These are phyloP conservation scores for Diplodia sapinea DNA, from an alignment of 2,329 filamentous ascomycete genomes.

Conservation along the genomic window DNA sequence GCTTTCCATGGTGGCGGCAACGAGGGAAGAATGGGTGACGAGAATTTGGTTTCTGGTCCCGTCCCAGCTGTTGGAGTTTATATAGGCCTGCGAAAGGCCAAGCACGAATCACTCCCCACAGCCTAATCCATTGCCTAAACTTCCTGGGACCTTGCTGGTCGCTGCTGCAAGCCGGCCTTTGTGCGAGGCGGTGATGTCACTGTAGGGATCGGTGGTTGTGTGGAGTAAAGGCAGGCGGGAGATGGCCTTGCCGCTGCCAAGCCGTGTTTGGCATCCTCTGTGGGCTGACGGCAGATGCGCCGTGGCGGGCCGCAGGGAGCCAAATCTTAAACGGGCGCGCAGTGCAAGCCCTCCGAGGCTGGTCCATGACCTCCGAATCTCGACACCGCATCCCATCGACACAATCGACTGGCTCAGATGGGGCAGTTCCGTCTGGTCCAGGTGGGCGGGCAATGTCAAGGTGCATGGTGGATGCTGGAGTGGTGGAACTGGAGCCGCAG, in stretches of 20 bases:
- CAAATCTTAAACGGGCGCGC: background rate
- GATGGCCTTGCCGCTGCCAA: background rate
- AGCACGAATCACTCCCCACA: background rate
- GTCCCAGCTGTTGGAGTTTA: background rate
- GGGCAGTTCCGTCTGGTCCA: background rate
- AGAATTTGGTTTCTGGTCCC: background rate
- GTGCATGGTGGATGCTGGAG: background rate
- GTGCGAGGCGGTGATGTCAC: background rate
- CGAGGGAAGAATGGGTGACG: background rate
- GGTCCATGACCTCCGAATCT: background rate
- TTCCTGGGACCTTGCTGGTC: background rate
- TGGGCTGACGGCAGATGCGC: background rate
- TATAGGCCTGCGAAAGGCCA: background rate
- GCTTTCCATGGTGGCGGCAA: constrained; percentile 3
- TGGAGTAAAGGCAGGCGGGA: background rate
- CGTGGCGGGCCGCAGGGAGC: background rate
- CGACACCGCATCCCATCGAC: constrained; percentile 3
- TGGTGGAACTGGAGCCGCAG: background rate
- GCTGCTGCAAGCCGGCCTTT: background rate
- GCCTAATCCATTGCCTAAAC: background rate
- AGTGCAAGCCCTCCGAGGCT: background rate
- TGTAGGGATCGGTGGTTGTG: background rate
- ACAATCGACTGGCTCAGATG: constrained; percentile 1
- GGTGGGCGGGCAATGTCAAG: background rate
- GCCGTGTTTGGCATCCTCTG: background rate